Base-by-base conservation (phyloP, 2,329 filamentous ascomycete genomes). In the Rutstroemia sydowiana region DNA sequence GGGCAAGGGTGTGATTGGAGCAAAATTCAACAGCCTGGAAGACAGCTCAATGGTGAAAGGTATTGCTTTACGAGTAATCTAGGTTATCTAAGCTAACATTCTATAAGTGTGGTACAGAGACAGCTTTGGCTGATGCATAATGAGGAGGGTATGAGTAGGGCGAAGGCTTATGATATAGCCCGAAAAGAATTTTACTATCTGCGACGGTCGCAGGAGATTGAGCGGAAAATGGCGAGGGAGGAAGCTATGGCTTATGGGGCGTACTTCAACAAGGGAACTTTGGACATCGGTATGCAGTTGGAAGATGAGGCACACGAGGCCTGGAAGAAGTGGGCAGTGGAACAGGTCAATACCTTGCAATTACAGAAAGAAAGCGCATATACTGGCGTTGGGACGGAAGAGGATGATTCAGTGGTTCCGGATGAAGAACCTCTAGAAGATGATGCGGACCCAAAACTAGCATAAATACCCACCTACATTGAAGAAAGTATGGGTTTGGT, bases 151-250 rank as follows among this genome's bases (percentile, higher is more conserved):
- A 76, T 87, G 66, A 77, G 75, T 45, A 79, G 79, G 66, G 74
- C 77, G 37, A 69, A 79, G 59, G 90, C 93, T 30, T 98, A 98
- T 73, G 92, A 97, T 70, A 73, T 75, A 51, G 90, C 87, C 7
- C 87, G 93, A 54, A 85, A 84, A 59, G 92, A 98, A 68, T 95
- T 97, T 71, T 98, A 98, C 73, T 74, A 78, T 42, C 71, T 92
- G 57, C 85, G 93, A 54, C 85, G 95, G 61, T 75, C 82, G 54
- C 84, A 95, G 62, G 90, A 96, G 59, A 79, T 95, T 44, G 83
- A 92, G 71, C 78, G 81, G 60, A 83, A 91, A 61, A 78, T 98
- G 54, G 88, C 92, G 7, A 76, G 82, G 45, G 93, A 98, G 71
- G 93, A 98, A 71, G 92, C 93, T 26, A 75, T 83, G 57, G 80